These are phyloP conservation scores for Fusarium agapanthi DNA, from an alignment of 2,329 filamentous ascomycete species.

Conservation along the genomic window DNA sequence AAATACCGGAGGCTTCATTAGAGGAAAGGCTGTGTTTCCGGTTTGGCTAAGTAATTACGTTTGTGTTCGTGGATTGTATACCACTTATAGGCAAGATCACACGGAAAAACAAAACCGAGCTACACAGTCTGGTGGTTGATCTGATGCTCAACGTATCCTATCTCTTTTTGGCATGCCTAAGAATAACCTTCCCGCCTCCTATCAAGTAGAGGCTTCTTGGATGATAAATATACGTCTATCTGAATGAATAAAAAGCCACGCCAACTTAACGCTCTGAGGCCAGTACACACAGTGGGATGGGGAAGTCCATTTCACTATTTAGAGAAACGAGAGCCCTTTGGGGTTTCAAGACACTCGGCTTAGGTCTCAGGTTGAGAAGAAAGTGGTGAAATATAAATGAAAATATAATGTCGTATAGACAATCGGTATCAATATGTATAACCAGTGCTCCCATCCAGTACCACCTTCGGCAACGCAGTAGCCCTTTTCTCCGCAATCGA, in stretches of 20 bases:
- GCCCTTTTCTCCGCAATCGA: conserved; percentile 34
- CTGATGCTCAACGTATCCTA: conserved; percentile 11
- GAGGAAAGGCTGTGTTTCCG: neutral
- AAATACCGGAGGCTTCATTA: neutral
- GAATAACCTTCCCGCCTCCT: neutral
- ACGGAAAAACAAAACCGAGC: neutral
- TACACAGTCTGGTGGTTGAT: neutral
- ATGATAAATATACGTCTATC: neutral
- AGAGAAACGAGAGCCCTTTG: neutral
- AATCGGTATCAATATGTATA: conserved; percentile 39
- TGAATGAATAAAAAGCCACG: conserved; percentile 10
- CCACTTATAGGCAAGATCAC: neutral
- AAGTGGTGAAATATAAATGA: neutral
- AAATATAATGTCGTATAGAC: conserved; percentile 30
- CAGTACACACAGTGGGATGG: conserved; percentile 13
- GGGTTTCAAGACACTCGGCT: neutral
- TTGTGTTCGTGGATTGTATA: neutral
- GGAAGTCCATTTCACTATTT: neutral
- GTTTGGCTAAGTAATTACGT: neutral
- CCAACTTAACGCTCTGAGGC: conserved; percentile 26
- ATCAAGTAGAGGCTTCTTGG: conserved; percentile 5
- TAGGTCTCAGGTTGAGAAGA: neutral
- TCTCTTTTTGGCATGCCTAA: conserved; percentile 12
- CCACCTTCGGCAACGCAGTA: conserved; percentile 26
- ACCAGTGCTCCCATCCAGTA: conserved; percentile 32